Percentiles rank a stretch among this genome's conserved stretches.
These are phyloP conservation scores for Cystoisospora suis DNA, from an alignment of 169 alveolate species.

Conservation along the genomic window DNA sequence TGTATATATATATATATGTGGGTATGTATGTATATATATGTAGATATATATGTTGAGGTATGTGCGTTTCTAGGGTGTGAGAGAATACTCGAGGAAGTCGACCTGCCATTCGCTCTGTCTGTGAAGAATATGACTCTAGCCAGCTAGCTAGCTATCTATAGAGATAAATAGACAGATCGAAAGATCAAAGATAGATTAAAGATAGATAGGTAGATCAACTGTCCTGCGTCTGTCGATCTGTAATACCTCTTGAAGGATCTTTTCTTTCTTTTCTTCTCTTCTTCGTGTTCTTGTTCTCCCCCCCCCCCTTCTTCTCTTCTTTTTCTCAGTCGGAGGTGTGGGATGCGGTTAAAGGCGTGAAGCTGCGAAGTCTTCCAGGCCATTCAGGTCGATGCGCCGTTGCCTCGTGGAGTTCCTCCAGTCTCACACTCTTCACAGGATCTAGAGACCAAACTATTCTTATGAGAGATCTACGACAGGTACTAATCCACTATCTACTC, in stretches of 20 bases:
- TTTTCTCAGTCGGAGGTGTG: conserved; percentile 37
- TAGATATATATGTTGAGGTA: background rate
- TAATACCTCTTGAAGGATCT: background rate
- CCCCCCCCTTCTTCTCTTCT: background rate
- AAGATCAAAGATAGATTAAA: no score
- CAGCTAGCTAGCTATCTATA: background rate
- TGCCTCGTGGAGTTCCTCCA: conserved; percentile 88
- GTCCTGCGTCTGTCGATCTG: background rate
- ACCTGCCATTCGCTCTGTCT: background rate
- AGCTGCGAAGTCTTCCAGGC: conserved; percentile 79
- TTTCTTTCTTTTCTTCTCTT: background rate
- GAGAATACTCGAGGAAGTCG: no score
- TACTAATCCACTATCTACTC: background rate
- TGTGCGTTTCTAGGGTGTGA: background rate
- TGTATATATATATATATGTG: background rate
- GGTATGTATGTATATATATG: background rate
- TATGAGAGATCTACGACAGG: conserved; percentile 85
- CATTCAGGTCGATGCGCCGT: conserved; percentile 93
- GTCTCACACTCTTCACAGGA: conserved; percentile 86
- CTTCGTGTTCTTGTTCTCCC: background rate
- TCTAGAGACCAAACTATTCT: conserved; percentile 89
- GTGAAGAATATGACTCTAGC: background rate
- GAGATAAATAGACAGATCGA: no score
- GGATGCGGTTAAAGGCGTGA: conserved; percentile 69
- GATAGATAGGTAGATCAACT: no score